These are phyloP conservation scores for Lactifluus piperatus DNA, from an alignment of 768 basidiomycete genomes.

Conservation along the genomic window DNA sequence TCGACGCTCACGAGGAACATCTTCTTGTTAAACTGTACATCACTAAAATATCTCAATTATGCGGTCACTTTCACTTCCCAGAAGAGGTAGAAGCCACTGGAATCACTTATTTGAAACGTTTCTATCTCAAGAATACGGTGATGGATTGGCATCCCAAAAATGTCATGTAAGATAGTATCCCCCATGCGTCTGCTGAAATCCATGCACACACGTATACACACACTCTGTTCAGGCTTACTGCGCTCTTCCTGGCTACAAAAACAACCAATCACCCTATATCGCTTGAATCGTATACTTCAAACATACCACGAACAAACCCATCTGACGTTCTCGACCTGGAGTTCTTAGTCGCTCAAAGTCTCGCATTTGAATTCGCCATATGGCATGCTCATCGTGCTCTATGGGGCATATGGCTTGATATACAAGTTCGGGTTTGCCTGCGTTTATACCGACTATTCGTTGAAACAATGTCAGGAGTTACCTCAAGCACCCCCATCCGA, in stretches of 20 bases:
- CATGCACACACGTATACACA: neutral
- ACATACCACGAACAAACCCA: slow-evolving; percentile 73
- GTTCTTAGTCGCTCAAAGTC: slow-evolving; percentile 90
- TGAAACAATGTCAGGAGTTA: slow-evolving; percentile 38
- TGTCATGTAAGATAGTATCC: slow-evolving; percentile 67
- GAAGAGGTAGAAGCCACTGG: slow-evolving; percentile 94
- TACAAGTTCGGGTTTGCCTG: slow-evolving; percentile 51
- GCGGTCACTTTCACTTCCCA: slow-evolving; percentile 77
- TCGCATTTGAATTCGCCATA: slow-evolving; percentile 89
- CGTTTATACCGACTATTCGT: neutral
- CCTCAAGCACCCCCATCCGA: slow-evolving; percentile 41
- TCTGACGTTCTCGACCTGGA: slow-evolving; percentile 90
- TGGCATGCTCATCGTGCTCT: slow-evolving; percentile 87
- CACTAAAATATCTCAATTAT: slow-evolving; percentile 77
- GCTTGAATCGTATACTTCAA: slow-evolving; percentile 72
- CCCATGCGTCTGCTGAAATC: neutral
- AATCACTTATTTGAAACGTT: slow-evolving; percentile 86
- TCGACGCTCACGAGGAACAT: slow-evolving; percentile 75
- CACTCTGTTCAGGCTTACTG: slow-evolving; percentile 66
- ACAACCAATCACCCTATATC: slow-evolving; percentile 94
- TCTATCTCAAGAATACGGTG: slow-evolving; percentile 95
- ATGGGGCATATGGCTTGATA: slow-evolving; percentile 83
- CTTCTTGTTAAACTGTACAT: slow-evolving; percentile 85
- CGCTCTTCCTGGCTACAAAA: slow-evolving; percentile 92
- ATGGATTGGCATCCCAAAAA: slow-evolving; percentile 99